These are phyloP conservation scores for Dactylonectria estremocensis DNA, from an alignment of 2,329 filamentous ascomycete species.

Conservation along the genomic window DNA sequence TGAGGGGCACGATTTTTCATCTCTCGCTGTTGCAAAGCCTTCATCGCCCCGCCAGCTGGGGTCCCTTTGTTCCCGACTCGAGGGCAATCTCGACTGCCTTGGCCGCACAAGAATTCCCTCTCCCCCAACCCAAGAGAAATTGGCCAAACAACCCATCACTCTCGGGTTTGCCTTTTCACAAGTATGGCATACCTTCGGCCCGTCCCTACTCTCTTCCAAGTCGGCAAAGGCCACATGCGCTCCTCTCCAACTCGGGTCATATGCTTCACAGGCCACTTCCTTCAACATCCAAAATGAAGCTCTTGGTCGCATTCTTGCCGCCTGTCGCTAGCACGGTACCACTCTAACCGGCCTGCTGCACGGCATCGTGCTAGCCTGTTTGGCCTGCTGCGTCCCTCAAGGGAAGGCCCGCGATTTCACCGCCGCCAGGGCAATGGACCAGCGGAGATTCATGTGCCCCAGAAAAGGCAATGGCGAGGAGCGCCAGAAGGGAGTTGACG, in stretches of 20 bases:
- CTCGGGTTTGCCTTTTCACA: slow-evolving; percentile 25
- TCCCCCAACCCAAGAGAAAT: slow-evolving; percentile 46
- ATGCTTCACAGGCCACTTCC: slow-evolving; percentile 38
- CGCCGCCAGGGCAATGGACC: slow-evolving; percentile 21
- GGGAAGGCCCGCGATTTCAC: too few relatives aligned
- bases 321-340: slow-evolving; percentile 47
- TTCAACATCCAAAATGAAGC: slow-evolving; percentile 35
- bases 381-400: slow-evolving; percentile 29
- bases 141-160: slow-evolving; percentile 41
- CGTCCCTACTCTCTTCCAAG: slow-evolving; percentile 22
- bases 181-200: too few relatives aligned
- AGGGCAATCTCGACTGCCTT: background rate
- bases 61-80: background rate
- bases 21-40: slow-evolving; percentile 47
- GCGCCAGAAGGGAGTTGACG: slow-evolving; percentile 31
- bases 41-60: slow-evolving; percentile 26
- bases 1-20: slow-evolving; percentile 52
- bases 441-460: slow-evolving; percentile 2
- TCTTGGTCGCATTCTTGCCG: slow-evolving; percentile 31
- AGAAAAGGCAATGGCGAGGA: slow-evolving; percentile 18
- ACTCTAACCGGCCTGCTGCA: slow-evolving; percentile 51
- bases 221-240: slow-evolving; percentile 44
- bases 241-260: slow-evolving; percentile 39
- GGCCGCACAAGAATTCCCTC: slow-evolving; percentile 24
- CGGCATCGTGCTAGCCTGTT: slow-evolving; percentile 40